Percentiles rank a stretch among this genome's conserved stretches.
Conservation (phyloP, 2,329 filamentous ascomycete genomes). For the Clonostachys sp. region DNA sequence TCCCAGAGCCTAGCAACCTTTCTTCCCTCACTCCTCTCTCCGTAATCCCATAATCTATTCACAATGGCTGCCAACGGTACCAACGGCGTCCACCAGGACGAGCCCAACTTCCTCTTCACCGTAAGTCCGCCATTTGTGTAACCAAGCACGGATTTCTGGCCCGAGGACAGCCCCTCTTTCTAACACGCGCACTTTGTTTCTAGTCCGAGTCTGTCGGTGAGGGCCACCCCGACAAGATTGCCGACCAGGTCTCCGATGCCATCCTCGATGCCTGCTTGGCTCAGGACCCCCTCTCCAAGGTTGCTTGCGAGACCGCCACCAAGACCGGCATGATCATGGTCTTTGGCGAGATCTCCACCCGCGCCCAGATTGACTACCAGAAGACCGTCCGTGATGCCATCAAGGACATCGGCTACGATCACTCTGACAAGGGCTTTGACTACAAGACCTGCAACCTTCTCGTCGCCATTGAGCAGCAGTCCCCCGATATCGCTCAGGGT, state of each 20-base stretch:
- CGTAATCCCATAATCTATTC: constrained; percentile 12
- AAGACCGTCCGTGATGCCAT: constrained; percentile 91
- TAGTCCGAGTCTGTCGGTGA: constrained; percentile 85
- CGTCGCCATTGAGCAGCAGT: constrained; percentile 98
- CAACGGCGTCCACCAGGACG: constrained; percentile 36
- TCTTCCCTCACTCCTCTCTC: not conserved
- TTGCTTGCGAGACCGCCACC: constrained; percentile 98
- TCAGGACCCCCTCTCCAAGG: constrained; percentile 95
- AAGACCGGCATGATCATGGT: constrained; percentile 99
- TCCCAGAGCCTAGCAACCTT: constrained; percentile 1
- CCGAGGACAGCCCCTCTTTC: constrained; percentile 1
- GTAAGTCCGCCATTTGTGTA: constrained; percentile 30
- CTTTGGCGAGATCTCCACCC: constrained; percentile 98
- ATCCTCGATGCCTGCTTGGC: constrained; percentile 96
- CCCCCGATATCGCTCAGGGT: constrained; percentile 97
- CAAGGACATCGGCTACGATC: constrained; percentile 98
- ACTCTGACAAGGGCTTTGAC: constrained; percentile 96
- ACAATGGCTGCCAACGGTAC: constrained; percentile 51
- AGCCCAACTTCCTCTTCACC: constrained; percentile 81
- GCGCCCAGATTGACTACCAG: constrained; percentile 94
- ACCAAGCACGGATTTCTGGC: not conserved
- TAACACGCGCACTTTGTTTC: not conserved
- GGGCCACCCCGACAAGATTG: constrained; percentile 94
- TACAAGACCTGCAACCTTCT: constrained; percentile 99
- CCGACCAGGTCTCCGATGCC: constrained; percentile 97